Conservation (phyloP, 2,329 filamentous ascomycete species). For the Fusarium paranaense region DNA sequence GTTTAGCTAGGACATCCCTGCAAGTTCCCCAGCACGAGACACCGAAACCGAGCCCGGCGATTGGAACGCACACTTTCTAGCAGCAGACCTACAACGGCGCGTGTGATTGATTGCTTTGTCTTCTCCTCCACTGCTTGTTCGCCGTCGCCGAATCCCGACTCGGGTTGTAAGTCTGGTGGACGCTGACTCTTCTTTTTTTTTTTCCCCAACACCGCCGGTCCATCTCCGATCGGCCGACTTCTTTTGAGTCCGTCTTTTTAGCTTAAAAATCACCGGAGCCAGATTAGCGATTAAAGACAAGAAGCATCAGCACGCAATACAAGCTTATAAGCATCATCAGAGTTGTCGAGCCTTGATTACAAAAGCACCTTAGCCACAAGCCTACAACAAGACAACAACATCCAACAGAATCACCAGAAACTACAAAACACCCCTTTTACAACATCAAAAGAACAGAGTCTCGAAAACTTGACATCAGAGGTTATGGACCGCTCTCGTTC, state of each 20-base stretch:
- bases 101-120: constrained; percentile 17
- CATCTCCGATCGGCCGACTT: neutral
- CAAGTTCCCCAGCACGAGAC: constrained; percentile 22
- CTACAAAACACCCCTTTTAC: neutral
- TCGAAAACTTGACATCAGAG: neutral
- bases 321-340: neutral
- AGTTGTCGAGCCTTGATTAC: neutral
- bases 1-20: constrained; percentile 24
- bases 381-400: neutral
- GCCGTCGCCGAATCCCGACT: constrained; percentile 11
- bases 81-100: constrained; percentile 1
- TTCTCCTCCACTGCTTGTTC: neutral
- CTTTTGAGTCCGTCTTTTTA: neutral
- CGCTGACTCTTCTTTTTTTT: neutral
- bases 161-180: constrained; percentile 3
- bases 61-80: constrained; percentile 1
- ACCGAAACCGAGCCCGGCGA: constrained; percentile 7
- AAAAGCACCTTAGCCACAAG: neutral
- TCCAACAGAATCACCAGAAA: neutral
- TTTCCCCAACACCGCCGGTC: neutral
- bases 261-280: constrained; percentile 2
- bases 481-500: constrained; percentile 31
- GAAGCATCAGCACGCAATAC: neutral
- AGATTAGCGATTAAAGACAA: neutral
- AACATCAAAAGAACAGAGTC: neutral